A percentile compares a stretch with the other conserved stretches of the same genome.
phyloP scores from a whole-genome alignment of 441 rosid species.

The Rhodomyrtus psidioides region DNA sequence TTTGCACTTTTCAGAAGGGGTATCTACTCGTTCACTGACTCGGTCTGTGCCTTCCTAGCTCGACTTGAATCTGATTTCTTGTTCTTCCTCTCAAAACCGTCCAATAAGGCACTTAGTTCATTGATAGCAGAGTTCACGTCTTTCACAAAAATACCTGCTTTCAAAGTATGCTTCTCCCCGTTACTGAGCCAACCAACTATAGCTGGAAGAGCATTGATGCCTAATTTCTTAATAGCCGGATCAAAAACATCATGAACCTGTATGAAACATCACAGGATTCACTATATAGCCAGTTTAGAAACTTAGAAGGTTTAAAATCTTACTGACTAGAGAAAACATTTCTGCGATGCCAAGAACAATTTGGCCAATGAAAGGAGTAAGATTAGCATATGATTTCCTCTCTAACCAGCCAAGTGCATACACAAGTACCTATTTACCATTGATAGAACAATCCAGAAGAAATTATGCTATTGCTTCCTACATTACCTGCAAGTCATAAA shows the following conservation, averaged over 20 bases:
- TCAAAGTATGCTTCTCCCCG: conserved; percentile 66
- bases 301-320: not conserved
- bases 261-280: conserved; percentile 6
- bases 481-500: conserved; percentile 62
- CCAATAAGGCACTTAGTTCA: conserved; percentile 58
- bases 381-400: not conserved
- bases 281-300: not conserved
- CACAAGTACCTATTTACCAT: not conserved
- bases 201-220: conserved; percentile 73
- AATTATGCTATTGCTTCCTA: not conserved
- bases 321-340: not conserved
- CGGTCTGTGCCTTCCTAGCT: conserved; percentile 26
- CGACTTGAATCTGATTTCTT: conserved; percentile 46
- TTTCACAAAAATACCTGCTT: conserved; percentile 66
- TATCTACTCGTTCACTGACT: conserved; percentile 26
- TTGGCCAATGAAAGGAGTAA: not conserved
- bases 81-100: conserved; percentile 61
- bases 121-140: conserved; percentile 58
- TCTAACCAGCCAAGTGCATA: not conserved
- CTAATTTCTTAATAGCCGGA: conserved; percentile 40
- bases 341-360: not conserved
- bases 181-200: conserved; percentile 80
- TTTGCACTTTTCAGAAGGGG: conserved; percentile 42
- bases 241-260: conserved; percentile 63
- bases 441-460: not conserved